Conservation (phyloP, 2,329 filamentous ascomycete genomes). For the Dothidotthia symphoricarpi region DNA sequence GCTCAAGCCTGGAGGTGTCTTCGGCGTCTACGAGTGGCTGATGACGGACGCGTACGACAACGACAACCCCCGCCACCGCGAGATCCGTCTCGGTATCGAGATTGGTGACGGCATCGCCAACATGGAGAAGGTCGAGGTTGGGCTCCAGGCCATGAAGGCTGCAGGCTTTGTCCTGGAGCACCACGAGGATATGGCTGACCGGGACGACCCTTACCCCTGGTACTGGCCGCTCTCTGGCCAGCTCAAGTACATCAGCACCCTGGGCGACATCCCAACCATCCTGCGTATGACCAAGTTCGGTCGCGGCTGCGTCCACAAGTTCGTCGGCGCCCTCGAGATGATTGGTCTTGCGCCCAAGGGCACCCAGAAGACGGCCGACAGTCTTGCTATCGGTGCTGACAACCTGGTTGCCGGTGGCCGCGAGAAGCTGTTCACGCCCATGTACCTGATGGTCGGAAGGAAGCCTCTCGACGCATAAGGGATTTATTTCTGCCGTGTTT, state of each 20-base stretch:
- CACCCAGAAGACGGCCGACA: conserved; percentile 93
- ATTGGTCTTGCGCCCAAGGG: conserved; percentile 74
- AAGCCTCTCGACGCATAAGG: conserved; percentile 61
- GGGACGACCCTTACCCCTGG: conserved; percentile 77
- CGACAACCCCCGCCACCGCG: conserved; percentile 77
- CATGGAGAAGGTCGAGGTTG: conserved; percentile 87
- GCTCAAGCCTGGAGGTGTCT: conserved; percentile 90
- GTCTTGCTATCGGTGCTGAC: conserved; percentile 77
- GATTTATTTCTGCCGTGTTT: conserved; percentile 11
- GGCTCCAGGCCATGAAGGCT: conserved; percentile 75
- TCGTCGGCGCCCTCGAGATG: conserved; percentile 74
- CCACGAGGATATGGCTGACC: conserved; percentile 81
- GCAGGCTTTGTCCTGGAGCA: conserved; percentile 82
- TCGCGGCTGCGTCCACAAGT: conserved; percentile 69
- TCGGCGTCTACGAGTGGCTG: conserved; percentile 98
- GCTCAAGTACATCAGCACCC: conserved; percentile 75
- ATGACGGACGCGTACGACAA: conserved; percentile 98
- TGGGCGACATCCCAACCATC: conserved; percentile 79
- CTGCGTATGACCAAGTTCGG: conserved; percentile 86
- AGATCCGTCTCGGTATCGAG: conserved; percentile 92
- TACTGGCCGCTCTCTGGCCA: conserved; percentile 90
- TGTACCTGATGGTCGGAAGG: conserved; percentile 94
- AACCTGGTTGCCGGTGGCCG: conserved; percentile 81
- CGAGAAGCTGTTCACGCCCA: conserved; percentile 93
- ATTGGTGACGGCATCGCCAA: conserved; percentile 95